Conservation (phyloP, 257 asterid species). For the Leonotis leonurus region DNA sequence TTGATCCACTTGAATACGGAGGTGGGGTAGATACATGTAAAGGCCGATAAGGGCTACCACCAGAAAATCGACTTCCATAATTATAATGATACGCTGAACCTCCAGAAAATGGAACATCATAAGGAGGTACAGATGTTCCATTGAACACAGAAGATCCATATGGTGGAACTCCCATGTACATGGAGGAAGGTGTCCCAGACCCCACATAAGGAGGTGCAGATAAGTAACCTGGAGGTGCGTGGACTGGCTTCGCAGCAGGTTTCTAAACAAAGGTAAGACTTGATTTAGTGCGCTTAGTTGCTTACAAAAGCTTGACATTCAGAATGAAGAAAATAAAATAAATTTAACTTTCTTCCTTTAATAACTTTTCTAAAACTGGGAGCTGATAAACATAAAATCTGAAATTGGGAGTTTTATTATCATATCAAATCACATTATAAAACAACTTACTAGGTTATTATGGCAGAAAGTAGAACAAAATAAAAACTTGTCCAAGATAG, state of each 20-base stretch:
- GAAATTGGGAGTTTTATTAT: neutral
- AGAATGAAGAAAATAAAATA: neutral
- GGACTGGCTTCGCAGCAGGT: constrained; percentile 57
- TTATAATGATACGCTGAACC: constrained; percentile 74
- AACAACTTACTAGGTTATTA: neutral
- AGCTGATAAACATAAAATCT: neutral
- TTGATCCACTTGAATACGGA: constrained; percentile 67
- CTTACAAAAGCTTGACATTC: constrained; percentile 2
- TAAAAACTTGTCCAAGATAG: neutral
- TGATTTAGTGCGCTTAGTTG: neutral
- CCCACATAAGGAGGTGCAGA: constrained; percentile 61
- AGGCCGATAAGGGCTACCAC: constrained; percentile 76
- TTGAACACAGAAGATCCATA: constrained; percentile 69
- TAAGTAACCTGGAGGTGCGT: constrained; percentile 54
- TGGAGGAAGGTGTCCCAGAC: constrained; percentile 66
- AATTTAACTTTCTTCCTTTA: neutral
- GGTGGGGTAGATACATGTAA: constrained; percentile 60
- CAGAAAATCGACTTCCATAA: constrained; percentile 69
- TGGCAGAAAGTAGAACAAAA: neutral
- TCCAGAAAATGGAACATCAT: constrained; percentile 79
- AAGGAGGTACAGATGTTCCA: constrained; percentile 67
- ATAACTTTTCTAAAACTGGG: neutral
- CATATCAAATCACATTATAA: neutral
- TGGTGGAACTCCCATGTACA: constrained; percentile 77
- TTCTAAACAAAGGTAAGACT: constrained; percentile 36